phyloP scores from a whole-genome alignment of 805 yeast species.

The Zygosaccharomyces kombuchaensis region DNA sequence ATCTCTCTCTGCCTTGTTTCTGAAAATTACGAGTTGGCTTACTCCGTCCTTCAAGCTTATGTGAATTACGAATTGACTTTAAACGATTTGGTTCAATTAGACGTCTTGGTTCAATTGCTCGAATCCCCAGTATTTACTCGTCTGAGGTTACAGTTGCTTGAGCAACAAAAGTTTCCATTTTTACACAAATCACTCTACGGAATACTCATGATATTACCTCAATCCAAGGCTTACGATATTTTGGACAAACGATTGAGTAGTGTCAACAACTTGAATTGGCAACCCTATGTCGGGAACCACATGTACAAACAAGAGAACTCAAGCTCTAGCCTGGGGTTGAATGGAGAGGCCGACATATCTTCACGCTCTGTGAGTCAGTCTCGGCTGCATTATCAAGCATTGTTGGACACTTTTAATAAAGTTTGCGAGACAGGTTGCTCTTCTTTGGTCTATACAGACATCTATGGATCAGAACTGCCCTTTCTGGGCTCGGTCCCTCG shows the following conservation, averaged over 20 bases:
- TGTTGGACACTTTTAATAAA: slow-evolving; percentile 30
- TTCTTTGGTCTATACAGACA: slow-evolving; percentile 7
- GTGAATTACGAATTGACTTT: slow-evolving; percentile 74
- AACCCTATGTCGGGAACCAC: slow-evolving; percentile 11
- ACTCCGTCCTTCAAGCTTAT: slow-evolving; percentile 70
- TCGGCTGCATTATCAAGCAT: slow-evolving; percentile 26
- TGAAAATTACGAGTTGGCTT: slow-evolving; percentile 84
- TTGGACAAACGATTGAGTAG: slow-evolving; percentile 66
- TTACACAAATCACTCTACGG: slow-evolving; percentile 88
- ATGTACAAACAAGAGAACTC: slow-evolving; percentile 8
- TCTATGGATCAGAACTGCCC: slow-evolving; percentile 16
- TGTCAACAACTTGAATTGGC: slow-evolving; percentile 33
- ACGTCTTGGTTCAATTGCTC: slow-evolving; percentile 79
- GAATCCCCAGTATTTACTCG: slow-evolving; percentile 92
- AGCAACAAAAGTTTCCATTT: slow-evolving; percentile 76
- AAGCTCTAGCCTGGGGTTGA: slow-evolving; percentile 11
- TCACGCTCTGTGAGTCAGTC: slow-evolving; percentile 28
- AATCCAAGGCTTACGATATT: slow-evolving; percentile 82
- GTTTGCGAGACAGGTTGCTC: slow-evolving; percentile 20
- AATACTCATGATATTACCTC: slow-evolving; percentile 88
- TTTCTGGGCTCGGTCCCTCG: slow-evolving; percentile 10
- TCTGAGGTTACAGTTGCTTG: slow-evolving; percentile 79
- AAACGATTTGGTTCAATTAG: slow-evolving; percentile 77
- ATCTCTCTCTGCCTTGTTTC: slow-evolving; percentile 80
- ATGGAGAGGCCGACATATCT: slow-evolving; percentile 19